Conservation (phyloP, 1,139 yeast genomes). For the Wickerhamiella infanticola region DNA sequence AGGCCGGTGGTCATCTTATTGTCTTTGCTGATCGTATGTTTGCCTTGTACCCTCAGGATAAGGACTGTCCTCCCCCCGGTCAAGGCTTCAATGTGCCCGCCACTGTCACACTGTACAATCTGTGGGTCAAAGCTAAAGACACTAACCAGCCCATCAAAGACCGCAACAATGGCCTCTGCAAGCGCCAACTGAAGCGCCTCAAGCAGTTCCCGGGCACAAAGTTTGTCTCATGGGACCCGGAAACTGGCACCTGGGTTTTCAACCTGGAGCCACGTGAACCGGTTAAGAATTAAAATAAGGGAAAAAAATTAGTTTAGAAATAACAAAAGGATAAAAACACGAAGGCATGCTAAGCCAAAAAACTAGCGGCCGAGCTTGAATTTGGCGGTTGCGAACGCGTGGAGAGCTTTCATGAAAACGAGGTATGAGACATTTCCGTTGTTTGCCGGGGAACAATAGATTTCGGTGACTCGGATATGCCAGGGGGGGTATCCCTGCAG, state of each 20-base stretch:
- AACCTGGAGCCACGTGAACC: constrained; percentile 28
- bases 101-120: constrained; percentile 54
- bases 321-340: background rate
- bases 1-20: constrained; percentile 51
- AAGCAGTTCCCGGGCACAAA: constrained; percentile 43
- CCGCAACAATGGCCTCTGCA: constrained; percentile 49
- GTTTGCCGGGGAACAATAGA: constrained; percentile 84
- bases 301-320: background rate
- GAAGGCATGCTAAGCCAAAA: background rate
- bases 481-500: constrained; percentile 96
- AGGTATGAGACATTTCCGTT: constrained; percentile 62
- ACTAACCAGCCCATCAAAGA: constrained; percentile 65
- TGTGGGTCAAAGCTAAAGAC: constrained; percentile 63
- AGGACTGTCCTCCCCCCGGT: constrained; percentile 44
- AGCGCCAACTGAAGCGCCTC: constrained; percentile 52
- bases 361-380: constrained; percentile 51
- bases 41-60: constrained; percentile 57
- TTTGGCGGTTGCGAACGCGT: constrained; percentile 64
- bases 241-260: constrained; percentile 73
- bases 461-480: constrained; percentile 83
- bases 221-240: constrained; percentile 64
- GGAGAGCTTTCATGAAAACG: constrained; percentile 72
- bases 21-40: constrained; percentile 47
- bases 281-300: background rate
- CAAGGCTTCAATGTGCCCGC: constrained; percentile 75